Conservation (phyloP, 768 basidiomycete genomes). For the Kwoniella botswanensis region DNA sequence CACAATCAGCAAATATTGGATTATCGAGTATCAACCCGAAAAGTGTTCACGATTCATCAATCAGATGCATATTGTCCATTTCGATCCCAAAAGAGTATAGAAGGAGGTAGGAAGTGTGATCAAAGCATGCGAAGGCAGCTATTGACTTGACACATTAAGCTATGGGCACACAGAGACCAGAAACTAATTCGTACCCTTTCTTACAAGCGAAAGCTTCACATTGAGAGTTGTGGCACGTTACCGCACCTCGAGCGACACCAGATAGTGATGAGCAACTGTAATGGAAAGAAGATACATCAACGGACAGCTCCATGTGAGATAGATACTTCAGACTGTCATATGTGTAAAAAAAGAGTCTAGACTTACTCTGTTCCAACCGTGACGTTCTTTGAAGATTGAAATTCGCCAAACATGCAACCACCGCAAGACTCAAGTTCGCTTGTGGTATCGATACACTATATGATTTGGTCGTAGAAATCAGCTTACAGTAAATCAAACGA, state of each 20-base stretch:
- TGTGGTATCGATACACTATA: constrained; percentile 22
- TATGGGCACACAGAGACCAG: constrained; percentile 17
- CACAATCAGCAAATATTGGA: too few relatives aligned
- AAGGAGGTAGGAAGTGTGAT: not conserved
- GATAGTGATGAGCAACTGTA: constrained; percentile 20
- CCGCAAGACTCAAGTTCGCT: constrained; percentile 26
- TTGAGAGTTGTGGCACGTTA: constrained; percentile 22
- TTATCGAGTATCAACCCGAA: too few relatives aligned
- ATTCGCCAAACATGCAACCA: constrained; percentile 21
- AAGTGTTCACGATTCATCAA: too few relatives aligned
- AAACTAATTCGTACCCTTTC: constrained; percentile 22
- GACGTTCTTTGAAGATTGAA: not conserved
- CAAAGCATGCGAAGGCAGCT: not conserved
- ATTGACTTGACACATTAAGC: constrained; percentile 54
- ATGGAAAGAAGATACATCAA: not conserved
- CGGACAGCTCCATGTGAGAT: too few relatives aligned
- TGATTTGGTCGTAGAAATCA: too few relatives aligned
- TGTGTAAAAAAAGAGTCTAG: not conserved
- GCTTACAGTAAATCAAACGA: too few relatives aligned
- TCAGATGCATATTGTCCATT: too few relatives aligned
- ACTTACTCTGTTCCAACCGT: constrained; percentile 23
- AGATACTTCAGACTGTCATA: not conserved
- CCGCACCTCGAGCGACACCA: constrained; percentile 25
- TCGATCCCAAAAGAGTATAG: too few relatives aligned
- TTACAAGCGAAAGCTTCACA: constrained; percentile 29